phyloP scores from a whole-genome alignment of 352 stramenopile genomes.

The Phytophthora fragariaefolia region DNA sequence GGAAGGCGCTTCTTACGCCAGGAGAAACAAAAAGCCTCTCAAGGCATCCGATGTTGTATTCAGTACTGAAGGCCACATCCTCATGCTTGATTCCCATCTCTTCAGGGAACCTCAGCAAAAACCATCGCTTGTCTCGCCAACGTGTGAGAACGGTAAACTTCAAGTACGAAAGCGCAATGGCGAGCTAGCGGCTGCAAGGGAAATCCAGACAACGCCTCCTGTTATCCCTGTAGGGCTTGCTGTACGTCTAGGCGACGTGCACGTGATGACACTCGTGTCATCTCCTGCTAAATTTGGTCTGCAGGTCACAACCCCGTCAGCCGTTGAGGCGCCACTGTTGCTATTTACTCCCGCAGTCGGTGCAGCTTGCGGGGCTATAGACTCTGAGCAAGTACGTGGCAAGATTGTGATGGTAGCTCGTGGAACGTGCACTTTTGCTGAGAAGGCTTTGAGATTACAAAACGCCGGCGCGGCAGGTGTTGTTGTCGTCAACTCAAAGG shows the following conservation, averaged over 20 bases:
- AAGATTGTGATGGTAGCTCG: conserved; percentile 75
- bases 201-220: conserved; percentile 13
- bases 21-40: conserved; percentile 41
- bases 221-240: conserved; percentile 62
- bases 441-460: conserved; percentile 78
- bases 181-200: conserved; percentile 35
- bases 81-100: conserved; percentile 66
- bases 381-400: conserved; percentile 45
- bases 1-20: conserved; percentile 16
- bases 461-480: conserved; percentile 58
- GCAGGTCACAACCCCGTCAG: conserved; percentile 45
- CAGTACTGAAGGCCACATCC: conserved; percentile 84
- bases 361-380: conserved; percentile 52
- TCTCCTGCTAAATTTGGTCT: conserved; percentile 73
- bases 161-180: conserved; percentile 48
- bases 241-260: conserved; percentile 59
- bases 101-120: conserved; percentile 41
- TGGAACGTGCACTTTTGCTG: conserved; percentile 77
- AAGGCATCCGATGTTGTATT: conserved; percentile 81
- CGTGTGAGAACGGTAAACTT: conserved; percentile 65
- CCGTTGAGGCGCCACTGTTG: conserved; percentile 65
- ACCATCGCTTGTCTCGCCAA: conserved; percentile 11
- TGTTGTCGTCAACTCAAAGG: conserved; percentile 78
- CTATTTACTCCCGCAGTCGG: conserved; percentile 50
- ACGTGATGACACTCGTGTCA: conserved; percentile 73